These are phyloP conservation scores for Pseudogymnoascus sp. DNA, from an alignment of 2,329 filamentous ascomycete genomes.

Conservation along the genomic window DNA sequence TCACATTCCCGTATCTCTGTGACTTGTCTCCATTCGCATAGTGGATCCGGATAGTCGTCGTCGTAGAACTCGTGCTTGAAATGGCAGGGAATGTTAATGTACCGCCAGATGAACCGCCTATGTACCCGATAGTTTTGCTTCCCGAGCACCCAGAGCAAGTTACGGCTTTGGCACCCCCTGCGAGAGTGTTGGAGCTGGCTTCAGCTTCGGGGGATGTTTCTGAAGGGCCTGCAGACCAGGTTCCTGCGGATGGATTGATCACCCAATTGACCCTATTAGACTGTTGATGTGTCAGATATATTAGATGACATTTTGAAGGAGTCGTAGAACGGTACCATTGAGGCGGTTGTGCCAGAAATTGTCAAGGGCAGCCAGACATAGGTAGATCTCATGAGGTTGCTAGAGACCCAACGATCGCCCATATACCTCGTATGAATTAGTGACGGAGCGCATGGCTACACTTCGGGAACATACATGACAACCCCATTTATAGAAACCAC, in stretches of 20 bases:
- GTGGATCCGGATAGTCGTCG: slow-evolving; percentile 47
- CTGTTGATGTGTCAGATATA: slow-evolving; percentile 18
- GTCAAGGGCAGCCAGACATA: slow-evolving; percentile 59
- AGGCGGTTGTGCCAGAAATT: slow-evolving; percentile 45
- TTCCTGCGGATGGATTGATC: slow-evolving; percentile 37
- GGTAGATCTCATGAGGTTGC: slow-evolving; percentile 52
- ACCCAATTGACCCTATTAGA: slow-evolving; percentile 50
- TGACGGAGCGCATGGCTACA: neutral
- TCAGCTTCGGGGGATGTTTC: slow-evolving; percentile 49
- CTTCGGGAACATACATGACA: slow-evolving; percentile 20
- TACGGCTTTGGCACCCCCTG: slow-evolving; percentile 38
- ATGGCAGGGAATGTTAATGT: slow-evolving; percentile 42
- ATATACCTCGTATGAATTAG: slow-evolving; percentile 44
- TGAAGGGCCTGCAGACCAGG: slow-evolving; percentile 36
- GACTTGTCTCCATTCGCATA: slow-evolving; percentile 48
- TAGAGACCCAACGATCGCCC: slow-evolving; percentile 58
- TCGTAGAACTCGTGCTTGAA: slow-evolving; percentile 35
- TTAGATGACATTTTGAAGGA: neutral
- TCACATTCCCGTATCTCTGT: slow-evolving; percentile 46
- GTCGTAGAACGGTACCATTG: slow-evolving; percentile 29
- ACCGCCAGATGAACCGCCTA: slow-evolving; percentile 43
- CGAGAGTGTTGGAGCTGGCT: slow-evolving; percentile 32
- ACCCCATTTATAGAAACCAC: slow-evolving; percentile 40
- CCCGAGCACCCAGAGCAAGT: slow-evolving; percentile 47
- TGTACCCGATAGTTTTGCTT: slow-evolving; percentile 43